Percentiles rank a stretch among this genome's conserved stretches.
Evolutionary conservation across 208 protist species (phyloP).

Genomic region (Tritrichomonas foetus): DNA sequence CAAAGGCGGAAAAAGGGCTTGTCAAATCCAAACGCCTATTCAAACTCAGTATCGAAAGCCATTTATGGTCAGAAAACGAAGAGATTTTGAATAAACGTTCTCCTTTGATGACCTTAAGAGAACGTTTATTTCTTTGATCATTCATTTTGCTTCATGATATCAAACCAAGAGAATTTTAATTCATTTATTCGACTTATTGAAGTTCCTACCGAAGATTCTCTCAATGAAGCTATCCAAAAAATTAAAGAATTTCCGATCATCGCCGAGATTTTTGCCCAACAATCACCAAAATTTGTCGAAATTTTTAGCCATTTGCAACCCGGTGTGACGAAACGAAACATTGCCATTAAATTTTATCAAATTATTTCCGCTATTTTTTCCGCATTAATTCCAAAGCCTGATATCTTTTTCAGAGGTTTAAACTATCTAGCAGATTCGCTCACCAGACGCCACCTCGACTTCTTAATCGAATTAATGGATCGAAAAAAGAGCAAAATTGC

Average conservation of each 20-base stretch:
- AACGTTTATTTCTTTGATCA: neutral
- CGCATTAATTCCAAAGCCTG: neutral
- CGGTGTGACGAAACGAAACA: neutral
- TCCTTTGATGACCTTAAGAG: too few relatives aligned
- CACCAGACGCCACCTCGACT: neutral
- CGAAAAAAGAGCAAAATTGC: neutral
- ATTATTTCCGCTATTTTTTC: neutral
- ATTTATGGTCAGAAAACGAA: too few relatives aligned
- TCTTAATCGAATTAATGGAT: neutral
- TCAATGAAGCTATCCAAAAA: neutral
- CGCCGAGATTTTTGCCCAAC: neutral
- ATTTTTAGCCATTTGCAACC: neutral
- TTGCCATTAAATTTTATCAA: neutral
- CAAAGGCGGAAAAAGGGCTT: too few relatives aligned
- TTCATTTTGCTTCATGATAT: neutral
- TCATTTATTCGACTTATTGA: neutral
- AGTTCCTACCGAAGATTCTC: neutral
- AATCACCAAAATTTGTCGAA: constrained; percentile 40
- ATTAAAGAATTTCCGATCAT: neutral
- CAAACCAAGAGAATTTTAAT: neutral
- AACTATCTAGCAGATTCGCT: neutral
- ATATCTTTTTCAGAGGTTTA: neutral
- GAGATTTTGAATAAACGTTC: too few relatives aligned
- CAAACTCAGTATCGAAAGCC: too few relatives aligned
- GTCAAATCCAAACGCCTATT: too few relatives aligned